Base-by-base conservation (phyloP, 208 protist species). In the Acanthamoeba lugdunensis region DNA sequence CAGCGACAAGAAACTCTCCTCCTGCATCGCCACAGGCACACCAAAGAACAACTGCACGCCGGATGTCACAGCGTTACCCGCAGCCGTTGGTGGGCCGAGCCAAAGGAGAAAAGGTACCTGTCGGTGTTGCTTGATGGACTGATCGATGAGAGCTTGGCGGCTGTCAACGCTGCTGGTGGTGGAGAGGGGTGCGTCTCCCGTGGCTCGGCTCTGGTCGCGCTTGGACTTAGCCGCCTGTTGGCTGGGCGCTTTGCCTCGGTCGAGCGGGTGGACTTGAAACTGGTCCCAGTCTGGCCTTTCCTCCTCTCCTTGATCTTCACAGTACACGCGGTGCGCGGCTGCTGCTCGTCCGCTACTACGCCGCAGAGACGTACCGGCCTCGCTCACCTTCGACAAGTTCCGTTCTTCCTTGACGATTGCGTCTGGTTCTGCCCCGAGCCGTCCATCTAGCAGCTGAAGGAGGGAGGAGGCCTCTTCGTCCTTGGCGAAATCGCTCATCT, bases 401-500 rank as follows among this genome's bases (percentile, higher is more conserved):
- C 13, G 56, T 67, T 23, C 61, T 23, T 28, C 61, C 25, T 23
- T 67, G 61, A 7, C 25, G 23, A 23, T 25, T 13, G 61, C 61
- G 6, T 16, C 7, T 28, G 61, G 8, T 67, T 23, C 61, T 5
- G 4, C 11, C 23, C n/a, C 61, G 61, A 9, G 56, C 56, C 56
- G 56, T 61, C 61, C 61, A 23, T 67, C 61, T 23, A 67, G 25
- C 23, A 67, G 25, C 23, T 67, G 61, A 67, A 67, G 61, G 61
- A 67, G 61, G 23, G 61, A 67, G 25, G 61, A 67, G 25, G 61
- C 61, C 25, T 67, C 61, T 23, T 25, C 61, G 7, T 67, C 61
- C 23, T 67, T 67, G 61, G 61, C 61, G 18, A 67, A 67, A 67
- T 67, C 61, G 61, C 61, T 67, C 61, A 67, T 67, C 23, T 67